phyloP scores from a whole-genome alignment of 176 grass and related monocot species.

The Puya raimondii region DNA sequence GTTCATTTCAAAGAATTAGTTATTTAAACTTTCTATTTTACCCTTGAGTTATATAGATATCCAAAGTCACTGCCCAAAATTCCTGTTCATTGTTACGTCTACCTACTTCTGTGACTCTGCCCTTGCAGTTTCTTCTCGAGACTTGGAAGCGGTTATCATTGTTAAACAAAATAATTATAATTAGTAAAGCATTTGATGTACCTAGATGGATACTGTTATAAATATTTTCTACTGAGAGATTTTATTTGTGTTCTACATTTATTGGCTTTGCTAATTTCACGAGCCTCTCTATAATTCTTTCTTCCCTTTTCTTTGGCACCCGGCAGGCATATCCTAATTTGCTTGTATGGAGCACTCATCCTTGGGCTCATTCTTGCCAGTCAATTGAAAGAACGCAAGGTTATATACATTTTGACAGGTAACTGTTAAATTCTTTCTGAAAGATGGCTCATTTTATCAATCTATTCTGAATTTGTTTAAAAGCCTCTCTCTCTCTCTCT shows the following conservation, averaged over 20 bases:
- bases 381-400: constrained; percentile 68
- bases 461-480: neutral
- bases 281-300: neutral
- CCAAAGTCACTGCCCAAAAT: no score
- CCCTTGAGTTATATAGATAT: no score
- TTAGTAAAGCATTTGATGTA: no score
- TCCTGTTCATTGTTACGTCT: no score
- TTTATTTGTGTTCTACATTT: neutral
- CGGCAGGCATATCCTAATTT: constrained; percentile 88
- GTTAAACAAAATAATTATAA: no score
- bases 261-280: neutral
- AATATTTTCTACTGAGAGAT: no score
- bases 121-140: neutral
- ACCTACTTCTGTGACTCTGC: no score
- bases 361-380: constrained; percentile 76
- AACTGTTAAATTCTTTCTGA: constrained; percentile 21
- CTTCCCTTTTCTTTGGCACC: neutral
- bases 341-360: constrained; percentile 56
- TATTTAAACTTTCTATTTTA: no score
- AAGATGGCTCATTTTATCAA: neutral
- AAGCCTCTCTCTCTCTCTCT: neutral
- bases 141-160: no score
- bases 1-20: no score
- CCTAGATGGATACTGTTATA: no score
- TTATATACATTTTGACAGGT: constrained; percentile 88